Conservation (phyloP, 768 basidiomycete species). For the Punctularia strigosozonata region DNA sequence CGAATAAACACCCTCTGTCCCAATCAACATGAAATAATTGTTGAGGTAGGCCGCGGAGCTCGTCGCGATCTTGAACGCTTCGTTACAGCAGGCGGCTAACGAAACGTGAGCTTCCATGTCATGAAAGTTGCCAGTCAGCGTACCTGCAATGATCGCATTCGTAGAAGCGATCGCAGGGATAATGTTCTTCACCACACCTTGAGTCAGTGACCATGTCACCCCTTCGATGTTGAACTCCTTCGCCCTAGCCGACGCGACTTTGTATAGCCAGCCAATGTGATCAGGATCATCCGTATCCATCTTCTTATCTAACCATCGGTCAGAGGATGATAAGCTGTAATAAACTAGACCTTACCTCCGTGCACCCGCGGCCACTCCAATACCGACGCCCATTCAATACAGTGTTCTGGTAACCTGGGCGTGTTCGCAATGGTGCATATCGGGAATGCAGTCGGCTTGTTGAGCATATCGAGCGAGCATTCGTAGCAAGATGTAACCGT, state of each 20-base stretch:
- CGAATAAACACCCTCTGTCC: conserved; percentile 92
- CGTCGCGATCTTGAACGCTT: conserved; percentile 98
- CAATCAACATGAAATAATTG: conserved; percentile 98
- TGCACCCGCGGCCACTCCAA: conserved; percentile 95
- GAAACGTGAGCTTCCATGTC: not conserved
- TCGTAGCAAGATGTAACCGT: conserved; percentile 95
- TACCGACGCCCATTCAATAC: conserved; percentile 99
- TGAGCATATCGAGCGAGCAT: conserved; percentile 96
- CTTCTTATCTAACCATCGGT: conserved; percentile 63
- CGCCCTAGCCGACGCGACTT: conserved; percentile 69
- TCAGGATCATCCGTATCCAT: conserved; percentile 97
- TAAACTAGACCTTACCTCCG: conserved; percentile 43
- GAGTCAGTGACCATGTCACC: conserved; percentile 94
- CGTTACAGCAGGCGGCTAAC: conserved; percentile 91
- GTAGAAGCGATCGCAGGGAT: conserved; percentile 98
- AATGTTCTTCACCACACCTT: conserved; percentile 99
- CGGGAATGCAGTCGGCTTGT: conserved; percentile 93
- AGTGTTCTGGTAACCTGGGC: conserved; percentile 94
- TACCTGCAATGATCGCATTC: conserved; percentile 95
- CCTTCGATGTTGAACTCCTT: conserved; percentile 96
- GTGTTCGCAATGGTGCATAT: conserved; percentile 99
- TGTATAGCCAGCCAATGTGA: conserved; percentile 90
- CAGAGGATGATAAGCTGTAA: not conserved
- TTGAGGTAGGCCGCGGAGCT: conserved; percentile 89
- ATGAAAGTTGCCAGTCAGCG: conserved; percentile 7